Evolutionary conservation across 441 rosid genomes (phyloP).

Genomic region (Jatropha multifida): DNA sequence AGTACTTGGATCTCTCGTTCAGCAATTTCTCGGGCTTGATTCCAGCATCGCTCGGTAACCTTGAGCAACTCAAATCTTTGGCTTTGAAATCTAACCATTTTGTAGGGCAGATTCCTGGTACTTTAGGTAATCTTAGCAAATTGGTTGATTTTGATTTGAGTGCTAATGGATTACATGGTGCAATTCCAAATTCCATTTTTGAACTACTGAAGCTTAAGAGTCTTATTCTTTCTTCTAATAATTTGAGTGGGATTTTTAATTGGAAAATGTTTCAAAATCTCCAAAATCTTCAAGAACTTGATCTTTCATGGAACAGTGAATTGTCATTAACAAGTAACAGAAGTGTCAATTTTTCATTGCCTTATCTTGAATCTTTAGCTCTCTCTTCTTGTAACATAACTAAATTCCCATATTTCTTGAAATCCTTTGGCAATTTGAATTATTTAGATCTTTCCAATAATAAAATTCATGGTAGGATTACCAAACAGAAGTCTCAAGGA

Average conservation of each 20-base stretch:
- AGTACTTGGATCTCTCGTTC: not conserved
- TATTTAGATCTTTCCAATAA: conserved; percentile 30
- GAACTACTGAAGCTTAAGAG: not conserved
- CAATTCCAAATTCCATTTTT: not conserved
- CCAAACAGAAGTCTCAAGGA: not conserved
- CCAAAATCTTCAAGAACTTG: not conserved
- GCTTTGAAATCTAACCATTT: not conserved
- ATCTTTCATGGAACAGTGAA: not conserved
- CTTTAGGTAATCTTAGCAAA: conserved; percentile 9
- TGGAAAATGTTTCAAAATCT: not conserved
- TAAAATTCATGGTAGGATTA: not conserved
- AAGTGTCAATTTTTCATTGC: not conserved
- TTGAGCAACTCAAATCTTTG: not conserved
- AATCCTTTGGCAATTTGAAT: not conserved
- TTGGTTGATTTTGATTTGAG: not conserved
- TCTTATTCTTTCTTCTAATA: conserved; percentile 19
- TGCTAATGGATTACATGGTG: not conserved
- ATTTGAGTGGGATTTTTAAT: not conserved
- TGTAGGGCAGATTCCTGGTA: conserved; percentile 11
- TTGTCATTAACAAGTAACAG: not conserved
- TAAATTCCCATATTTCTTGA: not conserved
- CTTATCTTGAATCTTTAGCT: not conserved
- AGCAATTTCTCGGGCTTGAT: not conserved
- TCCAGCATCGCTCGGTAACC: conserved; percentile 7
- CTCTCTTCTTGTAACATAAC: not conserved